phyloP scores from a whole-genome alignment of 441 rosid species.

The Sinapis alba region DNA sequence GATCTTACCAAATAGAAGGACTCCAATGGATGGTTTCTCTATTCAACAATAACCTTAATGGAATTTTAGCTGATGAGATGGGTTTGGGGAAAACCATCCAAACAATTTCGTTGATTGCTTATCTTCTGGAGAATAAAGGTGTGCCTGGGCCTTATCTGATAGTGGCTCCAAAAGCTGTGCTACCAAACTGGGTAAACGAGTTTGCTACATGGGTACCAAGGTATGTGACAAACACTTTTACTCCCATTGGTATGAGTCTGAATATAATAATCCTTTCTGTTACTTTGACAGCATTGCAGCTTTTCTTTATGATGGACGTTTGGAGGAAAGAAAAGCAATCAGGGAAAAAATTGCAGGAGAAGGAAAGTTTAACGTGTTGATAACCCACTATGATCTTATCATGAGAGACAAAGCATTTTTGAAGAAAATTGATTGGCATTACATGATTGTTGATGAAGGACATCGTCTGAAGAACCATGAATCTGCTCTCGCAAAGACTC shows the following conservation, averaged over 20 bases:
- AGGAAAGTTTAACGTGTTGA: conserved; percentile 78
- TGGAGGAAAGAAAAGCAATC: conserved; percentile 87
- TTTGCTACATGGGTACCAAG: conserved; percentile 94
- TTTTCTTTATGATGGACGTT: conserved; percentile 96
- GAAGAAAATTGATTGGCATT: conserved; percentile 87
- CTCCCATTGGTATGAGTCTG: background rate
- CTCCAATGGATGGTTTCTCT: conserved; percentile 99
- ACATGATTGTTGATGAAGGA: conserved; percentile 99
- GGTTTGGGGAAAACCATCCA: conserved; percentile 99
- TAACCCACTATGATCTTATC: conserved; percentile 96
- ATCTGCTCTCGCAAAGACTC: conserved; percentile 90
- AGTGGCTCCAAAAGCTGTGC: conserved; percentile 99
- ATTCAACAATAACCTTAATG: conserved; percentile 96
- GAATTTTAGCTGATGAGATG: conserved; percentile 99
- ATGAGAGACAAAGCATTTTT: conserved; percentile 94
- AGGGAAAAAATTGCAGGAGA: conserved; percentile 71
- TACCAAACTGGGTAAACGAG: conserved; percentile 97
- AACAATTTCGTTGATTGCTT: conserved; percentile 91
- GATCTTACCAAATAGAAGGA: conserved; percentile 96
- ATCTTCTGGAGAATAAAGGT: conserved; percentile 90
- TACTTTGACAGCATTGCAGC: conserved; percentile 74
- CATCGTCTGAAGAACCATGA: conserved; percentile 98
- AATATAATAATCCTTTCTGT: background rate
- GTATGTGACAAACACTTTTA: conserved; percentile 36
- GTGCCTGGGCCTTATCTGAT: conserved; percentile 92